Evolutionary conservation across 1,284 basidiomycete species (phyloP), one percentile per base, ranked within the genome.

Genomic region (Leccinum pachyderme): DNA sequence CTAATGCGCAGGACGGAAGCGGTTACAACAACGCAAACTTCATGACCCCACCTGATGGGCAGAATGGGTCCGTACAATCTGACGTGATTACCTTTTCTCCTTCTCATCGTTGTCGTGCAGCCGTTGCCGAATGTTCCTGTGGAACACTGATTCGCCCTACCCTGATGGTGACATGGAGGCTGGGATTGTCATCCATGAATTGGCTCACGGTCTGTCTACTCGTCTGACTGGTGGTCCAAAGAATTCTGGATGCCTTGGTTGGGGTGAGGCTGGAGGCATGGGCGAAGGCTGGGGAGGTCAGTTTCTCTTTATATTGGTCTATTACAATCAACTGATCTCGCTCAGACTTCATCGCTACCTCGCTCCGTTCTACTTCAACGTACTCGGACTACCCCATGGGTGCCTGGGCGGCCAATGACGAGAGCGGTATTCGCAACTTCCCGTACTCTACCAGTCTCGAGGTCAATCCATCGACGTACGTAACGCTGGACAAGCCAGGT

Each of bases 251-350:
- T 96, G 94, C 72, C 84, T 97, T 58, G 94, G 93, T 13, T 98
- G 91, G 88, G 95, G 95, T 52, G 95, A 98, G 76, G 83, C 88
- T 18, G 95, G 95, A 43, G 96, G 95, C 45, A 97, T 98, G 94
- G 95, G 93, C 64, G 93, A 95, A 75, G 95, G 91, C 15, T 93
- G 91, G 91, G 92, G 91, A 63, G 84, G 83, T 81, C 63, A 56
- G 73, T 73, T 54, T 46, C 4, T 11, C 35, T 5, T 4, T 15
- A 7, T 4, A 4, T 33, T 15, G 1, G 33, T 13, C 22, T 22
- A 8, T 18, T 47, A 55, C 9, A 53, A 27, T 47, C 7, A 46
- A 49, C 49, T 58, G 29, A 59, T 25, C 8, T 6, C 2, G 28
- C 51, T 28, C 64, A 79, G 91, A 95, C 69, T 92, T 88, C 75